phyloP scores from a whole-genome alignment of 495 filamentous ascomycete genomes.

The Trichoderma virens region DNA sequence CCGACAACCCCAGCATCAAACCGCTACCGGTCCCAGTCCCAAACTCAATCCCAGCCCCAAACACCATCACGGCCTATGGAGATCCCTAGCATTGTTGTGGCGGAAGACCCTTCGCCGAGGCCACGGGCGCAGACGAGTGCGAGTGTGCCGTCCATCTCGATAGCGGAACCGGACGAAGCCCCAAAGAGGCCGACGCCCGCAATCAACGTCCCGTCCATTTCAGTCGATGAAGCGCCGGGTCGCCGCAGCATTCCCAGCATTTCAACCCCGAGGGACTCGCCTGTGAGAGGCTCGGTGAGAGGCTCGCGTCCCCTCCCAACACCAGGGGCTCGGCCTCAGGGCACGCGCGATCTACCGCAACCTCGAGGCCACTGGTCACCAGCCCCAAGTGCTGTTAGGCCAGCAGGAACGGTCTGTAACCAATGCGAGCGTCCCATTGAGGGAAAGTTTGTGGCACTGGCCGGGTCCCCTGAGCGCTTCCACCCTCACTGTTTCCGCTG shows the following conservation, averaged over 20 bases:
- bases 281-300: not conserved
- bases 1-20: conserved; percentile 18
- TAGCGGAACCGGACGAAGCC: conserved; percentile 7
- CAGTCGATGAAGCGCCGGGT: conserved; percentile 14
- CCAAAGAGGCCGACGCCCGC: not conserved
- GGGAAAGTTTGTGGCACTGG: conserved; percentile 81
- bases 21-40: conserved; percentile 18
- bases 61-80: not conserved
- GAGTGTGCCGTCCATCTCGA: conserved; percentile 10
- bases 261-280: conserved; percentile 31
- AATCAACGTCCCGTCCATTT: conserved; percentile 19
- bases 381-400: conserved; percentile 38
- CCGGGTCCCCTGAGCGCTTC: conserved; percentile 59
- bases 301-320: conserved; percentile 1
- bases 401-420: conserved; percentile 72
- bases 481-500: conserved; percentile 92
- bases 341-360: conserved; percentile 13
- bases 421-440: conserved; percentile 78
- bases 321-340: not conserved
- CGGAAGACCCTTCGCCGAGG: conserved; percentile 33
- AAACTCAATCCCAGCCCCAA: conserved; percentile 4
- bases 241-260: conserved; percentile 38
- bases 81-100: conserved; percentile 57
- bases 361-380: conserved; percentile 41
- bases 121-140: conserved; percentile 20